These are phyloP conservation scores for Tolypocladium pustulatum DNA, from an alignment of 2,329 filamentous ascomycete genomes.

Conservation along the genomic window DNA sequence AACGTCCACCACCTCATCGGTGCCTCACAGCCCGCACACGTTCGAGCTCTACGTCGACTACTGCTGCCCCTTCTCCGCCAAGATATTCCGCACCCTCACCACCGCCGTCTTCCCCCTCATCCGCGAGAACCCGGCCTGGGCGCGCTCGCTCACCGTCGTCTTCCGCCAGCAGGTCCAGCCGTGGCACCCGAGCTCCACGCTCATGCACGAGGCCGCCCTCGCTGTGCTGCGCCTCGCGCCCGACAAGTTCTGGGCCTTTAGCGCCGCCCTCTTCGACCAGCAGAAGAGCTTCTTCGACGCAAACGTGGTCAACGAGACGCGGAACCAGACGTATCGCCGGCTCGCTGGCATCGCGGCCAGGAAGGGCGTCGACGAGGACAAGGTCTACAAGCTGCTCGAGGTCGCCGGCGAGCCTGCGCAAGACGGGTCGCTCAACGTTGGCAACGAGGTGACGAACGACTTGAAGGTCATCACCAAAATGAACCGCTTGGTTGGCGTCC, in stretches of 20 bases:
- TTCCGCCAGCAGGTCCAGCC: slow-evolving; percentile 90
- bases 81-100: slow-evolving; percentile 69
- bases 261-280: slow-evolving; percentile 49
- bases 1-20: slow-evolving; percentile 20
- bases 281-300: slow-evolving; percentile 79
- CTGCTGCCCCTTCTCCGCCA: slow-evolving; percentile 65
- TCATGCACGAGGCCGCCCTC: slow-evolving; percentile 72
- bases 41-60: slow-evolving; percentile 73
- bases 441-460: slow-evolving; percentile 77
- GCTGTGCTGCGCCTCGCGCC: slow-evolving; percentile 66
- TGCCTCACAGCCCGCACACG: slow-evolving; percentile 42
- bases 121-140: slow-evolving; percentile 44
- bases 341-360: slow-evolving; percentile 62
- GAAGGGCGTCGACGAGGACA: slow-evolving; percentile 59
- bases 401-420: slow-evolving; percentile 56
- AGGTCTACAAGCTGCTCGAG: slow-evolving; percentile 57
- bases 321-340: slow-evolving; percentile 75
- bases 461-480: slow-evolving; percentile 77
- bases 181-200: slow-evolving; percentile 82
- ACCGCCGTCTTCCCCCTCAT: slow-evolving; percentile 54
- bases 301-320: slow-evolving; percentile 68
- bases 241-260: slow-evolving; percentile 71
- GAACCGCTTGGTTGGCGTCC: slow-evolving; percentile 67
- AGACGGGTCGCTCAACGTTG: slow-evolving; percentile 62
- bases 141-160: slow-evolving; percentile 56